Evolutionary conservation across 495 filamentous ascomycete genomes (phyloP), one percentile per base, ranked within the genome.

Genomic region (Venustampulla echinocandica): DNA sequence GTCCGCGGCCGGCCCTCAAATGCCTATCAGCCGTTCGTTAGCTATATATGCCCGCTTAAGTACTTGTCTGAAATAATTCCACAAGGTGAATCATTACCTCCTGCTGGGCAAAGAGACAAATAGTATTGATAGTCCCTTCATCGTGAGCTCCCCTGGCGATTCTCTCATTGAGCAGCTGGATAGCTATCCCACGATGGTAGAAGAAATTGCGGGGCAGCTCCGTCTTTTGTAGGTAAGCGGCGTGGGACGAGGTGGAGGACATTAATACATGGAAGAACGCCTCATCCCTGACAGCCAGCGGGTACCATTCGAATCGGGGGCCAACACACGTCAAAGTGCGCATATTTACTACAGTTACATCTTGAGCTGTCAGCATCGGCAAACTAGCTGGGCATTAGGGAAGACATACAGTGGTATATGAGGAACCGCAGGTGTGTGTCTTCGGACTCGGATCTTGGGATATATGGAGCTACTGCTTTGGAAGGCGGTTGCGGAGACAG

Each of bases 71-170:
- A 30, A n/a, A n/a, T n/a, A n/a, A n/a, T n/a, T n/a, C n/a, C n/a
- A n/a, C n/a, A n/a, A n/a, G n/a, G n/a, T n/a, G n/a, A n/a, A n/a
- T n/a, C n/a, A 4, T 23, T 44, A 51, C 47, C 32, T 56, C 48
- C 36, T 56, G 47, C 22, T 47, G 49, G 40, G 39, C 23, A 25
- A 56, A 55, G 4, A 50, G 20, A 2, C 27, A 34, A 40, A 56
- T 42, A 13, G 48, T 42, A 38, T 49, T 48, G 23, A 56, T 48
- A 3, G 53, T 56, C 27, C 53, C 53, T 33, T 56, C 53, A 50
- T 51, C 44, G 19, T 42, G 30, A 21, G 20, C 43, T 15, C 40
- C 44, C 15, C 34, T 25, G 11, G 28, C 20, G 19, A 56, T 38
- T 13, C 49, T 44, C 34, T 49, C 18, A 27, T 56, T 56, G n/a